These are phyloP conservation scores for Allomyces macrogynus DNA, from an alignment of 192 early-diverging fungal genomes.

Conservation along the genomic window DNA sequence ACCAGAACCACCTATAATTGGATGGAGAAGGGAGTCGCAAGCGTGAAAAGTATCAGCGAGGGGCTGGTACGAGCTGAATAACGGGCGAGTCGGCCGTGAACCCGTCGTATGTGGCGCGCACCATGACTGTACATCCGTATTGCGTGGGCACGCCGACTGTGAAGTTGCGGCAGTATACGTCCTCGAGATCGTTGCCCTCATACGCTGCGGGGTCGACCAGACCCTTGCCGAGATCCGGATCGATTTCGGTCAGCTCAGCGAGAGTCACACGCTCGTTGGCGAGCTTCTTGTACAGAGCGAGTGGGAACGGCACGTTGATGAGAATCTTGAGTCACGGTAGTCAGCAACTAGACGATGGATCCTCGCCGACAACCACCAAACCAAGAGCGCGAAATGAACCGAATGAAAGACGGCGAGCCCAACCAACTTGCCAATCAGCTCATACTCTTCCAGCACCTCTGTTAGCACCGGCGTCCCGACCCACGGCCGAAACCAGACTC, in stretches of 20 bases:
- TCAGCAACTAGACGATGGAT: no score
- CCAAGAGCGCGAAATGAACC: constrained; percentile 10
- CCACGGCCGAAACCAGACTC: not conserved
- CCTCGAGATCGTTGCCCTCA: constrained; percentile 49
- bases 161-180: constrained; percentile 60
- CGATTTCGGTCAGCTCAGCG: constrained; percentile 58
- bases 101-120: no score
- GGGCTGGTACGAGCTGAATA: no score
- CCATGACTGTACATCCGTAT: constrained; percentile 26
- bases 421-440: constrained; percentile 66
- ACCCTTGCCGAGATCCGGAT: constrained; percentile 58
- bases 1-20: constrained; percentile 45
- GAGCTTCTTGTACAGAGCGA: constrained; percentile 71
- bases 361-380: not conserved
- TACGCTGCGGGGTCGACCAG: constrained; percentile 47
- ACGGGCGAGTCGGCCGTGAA: no score
- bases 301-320: constrained; percentile 48
- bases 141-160: not conserved
- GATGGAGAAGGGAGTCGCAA: no score
- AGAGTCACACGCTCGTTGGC: constrained; percentile 39
- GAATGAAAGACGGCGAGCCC: constrained; percentile 87
- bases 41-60: no score
- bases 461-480: no score
- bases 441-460: constrained; percentile 39
- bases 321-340: constrained; percentile 14